Percentiles rank a stretch among this genome's conserved stretches.
Evolutionary conservation across 139 green algal species (phyloP).

Genomic region (Gonium pectorale): DNA sequence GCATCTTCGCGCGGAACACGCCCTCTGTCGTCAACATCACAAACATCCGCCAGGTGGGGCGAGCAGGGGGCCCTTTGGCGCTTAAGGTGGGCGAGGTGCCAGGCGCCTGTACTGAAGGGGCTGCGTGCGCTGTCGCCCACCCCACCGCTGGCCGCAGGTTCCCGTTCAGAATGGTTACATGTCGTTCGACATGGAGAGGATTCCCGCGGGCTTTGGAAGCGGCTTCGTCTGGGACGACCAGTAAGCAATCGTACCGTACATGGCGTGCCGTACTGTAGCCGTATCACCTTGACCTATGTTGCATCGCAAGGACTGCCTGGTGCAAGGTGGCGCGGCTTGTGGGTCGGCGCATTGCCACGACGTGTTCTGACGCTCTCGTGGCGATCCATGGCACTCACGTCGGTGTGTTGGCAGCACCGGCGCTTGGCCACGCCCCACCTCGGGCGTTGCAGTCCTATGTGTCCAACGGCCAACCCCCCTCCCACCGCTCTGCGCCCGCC

Average conservation of each 20-base stretch:
- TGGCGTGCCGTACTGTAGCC: background rate
- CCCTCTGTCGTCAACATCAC: constrained; percentile 82
- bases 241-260: background rate
- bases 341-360: too few species aligned
- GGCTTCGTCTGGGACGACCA: constrained; percentile 85
- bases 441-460: too few species aligned
- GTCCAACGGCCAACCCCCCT: too few species aligned
- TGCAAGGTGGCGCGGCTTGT: too few species aligned
- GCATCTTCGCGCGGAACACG: constrained; percentile 67
- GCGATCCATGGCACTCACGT: too few species aligned
- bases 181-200: constrained; percentile 67
- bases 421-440: too few species aligned
- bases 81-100: background rate
- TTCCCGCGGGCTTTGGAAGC: constrained; percentile 75
- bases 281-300: too few species aligned
- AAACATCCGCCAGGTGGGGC: constrained; percentile 58
- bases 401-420: too few species aligned
- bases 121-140: background rate
- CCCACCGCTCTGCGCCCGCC: too few species aligned
- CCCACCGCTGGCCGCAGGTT: background rate
- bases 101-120: too few species aligned
- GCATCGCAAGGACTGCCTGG: too few species aligned
- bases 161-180: constrained; percentile 2
- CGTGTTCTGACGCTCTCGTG: too few species aligned
- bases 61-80: background rate